A percentile compares a stretch with the other conserved stretches of the same genome.
Evolutionary conservation across 2,329 filamentous ascomycete species (phyloP).

Genomic region (Fusarium pilosicola): DNA sequence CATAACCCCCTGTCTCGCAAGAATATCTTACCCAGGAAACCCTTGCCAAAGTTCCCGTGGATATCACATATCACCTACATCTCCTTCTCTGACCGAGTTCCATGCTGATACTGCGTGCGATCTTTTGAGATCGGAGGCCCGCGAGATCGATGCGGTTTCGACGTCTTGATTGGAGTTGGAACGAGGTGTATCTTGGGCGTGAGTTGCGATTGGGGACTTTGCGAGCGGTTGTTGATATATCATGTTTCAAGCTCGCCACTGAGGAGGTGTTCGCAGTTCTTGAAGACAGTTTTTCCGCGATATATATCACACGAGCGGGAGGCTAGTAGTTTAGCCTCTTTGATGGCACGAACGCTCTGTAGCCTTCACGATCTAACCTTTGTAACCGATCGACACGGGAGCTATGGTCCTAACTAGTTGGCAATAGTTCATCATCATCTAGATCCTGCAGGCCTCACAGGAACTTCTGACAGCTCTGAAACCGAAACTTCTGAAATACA

Average conservation of each 20-base stretch:
- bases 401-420: background rate
- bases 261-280: background rate
- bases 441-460: background rate
- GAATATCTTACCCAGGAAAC: constrained; percentile 12
- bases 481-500: constrained; percentile 14
- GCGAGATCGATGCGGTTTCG: background rate
- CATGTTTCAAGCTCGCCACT: background rate
- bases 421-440: background rate
- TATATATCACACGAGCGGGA: background rate
- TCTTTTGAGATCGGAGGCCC: constrained; percentile 7
- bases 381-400: background rate
- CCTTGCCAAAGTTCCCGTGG: constrained; percentile 1
- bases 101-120: constrained; percentile 7
- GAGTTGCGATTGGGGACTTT: background rate
- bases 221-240: background rate
- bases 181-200: background rate
- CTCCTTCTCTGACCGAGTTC: background rate
- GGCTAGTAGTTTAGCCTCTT: background rate
- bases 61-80: constrained; percentile 26
- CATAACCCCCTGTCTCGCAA: constrained; percentile 6
- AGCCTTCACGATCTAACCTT: background rate
- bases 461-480: background rate
- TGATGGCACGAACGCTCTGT: background rate
- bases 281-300: background rate
- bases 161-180: background rate